Base-by-base conservation (phyloP, 805 yeast genomes). In the Candida andamanensis region DNA sequence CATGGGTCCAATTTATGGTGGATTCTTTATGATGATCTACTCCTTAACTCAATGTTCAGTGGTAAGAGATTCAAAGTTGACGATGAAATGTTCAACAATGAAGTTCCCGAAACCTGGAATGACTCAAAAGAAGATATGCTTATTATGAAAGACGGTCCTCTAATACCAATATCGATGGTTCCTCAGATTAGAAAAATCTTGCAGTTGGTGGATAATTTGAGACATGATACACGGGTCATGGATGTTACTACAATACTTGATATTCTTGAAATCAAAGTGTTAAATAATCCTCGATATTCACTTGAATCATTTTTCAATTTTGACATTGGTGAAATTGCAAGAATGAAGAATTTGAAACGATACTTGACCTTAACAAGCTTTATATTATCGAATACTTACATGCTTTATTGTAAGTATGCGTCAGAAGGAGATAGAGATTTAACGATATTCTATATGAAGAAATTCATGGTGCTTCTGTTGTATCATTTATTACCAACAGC, bases 401-500 rank as follows among this genome's bases (percentile, higher is more conserved):
- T 8, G 8, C 8, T 19, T 11, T 19, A 19, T 11, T 23, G 26
- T 23, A 7, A 23, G 9, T 23, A 23, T 12, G 26, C 9, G 6
- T 23, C 13, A 5, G 42, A 44, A 12, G 36, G 41, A 1, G 48
- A 62, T 17, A 16, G 39, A 1, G 49, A 49, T 1, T 50, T 58
- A 23, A 48, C 66, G 2, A 60, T 49, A 33, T 56, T 55, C 29
- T 64, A 57, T 38, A 33, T 65, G 22, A 56, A 50, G 24, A 61
- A 61, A 29, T 28, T 53, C 6, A 30, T 55, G 17, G 28, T 64
- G 1, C 44, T 46, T 5, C 23, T 48, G 7, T 39, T 53, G 12
- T 41, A 54, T 14, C 69, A 64, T 22, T 45, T 67, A 10, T 20
- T 56, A 2, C 60, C 66, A 6, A 43, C 55, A 3, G 48, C 58